phyloP scores from a whole-genome alignment of 352 stramenopile genomes.

The Globisporangium iwayamae region DNA sequence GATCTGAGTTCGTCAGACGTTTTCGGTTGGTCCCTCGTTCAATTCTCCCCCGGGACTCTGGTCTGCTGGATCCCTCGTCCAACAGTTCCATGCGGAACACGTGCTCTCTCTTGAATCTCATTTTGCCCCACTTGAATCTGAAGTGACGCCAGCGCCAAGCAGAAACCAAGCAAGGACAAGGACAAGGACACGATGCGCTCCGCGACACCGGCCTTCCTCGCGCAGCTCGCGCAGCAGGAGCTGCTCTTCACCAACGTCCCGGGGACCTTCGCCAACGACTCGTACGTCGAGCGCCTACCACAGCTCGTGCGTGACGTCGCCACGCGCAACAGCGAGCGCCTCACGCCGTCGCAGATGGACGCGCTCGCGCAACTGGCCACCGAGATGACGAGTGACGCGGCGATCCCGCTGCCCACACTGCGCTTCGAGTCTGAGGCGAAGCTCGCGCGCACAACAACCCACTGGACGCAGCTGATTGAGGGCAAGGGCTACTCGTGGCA shows the following conservation, averaged over 20 bases:
- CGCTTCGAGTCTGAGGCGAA: constrained; percentile 25
- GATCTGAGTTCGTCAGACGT: no score
- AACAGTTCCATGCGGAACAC: no score
- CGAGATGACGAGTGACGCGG: constrained; percentile 38
- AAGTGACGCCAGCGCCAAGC: constrained; percentile 1
- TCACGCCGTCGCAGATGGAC: constrained; percentile 30
- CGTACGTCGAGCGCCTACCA: constrained; percentile 51
- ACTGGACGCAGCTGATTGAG: constrained; percentile 44
- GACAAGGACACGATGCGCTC: neutral
- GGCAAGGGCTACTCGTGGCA: constrained; percentile 62
- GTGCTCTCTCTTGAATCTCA: no score
- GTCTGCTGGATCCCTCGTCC: no score
- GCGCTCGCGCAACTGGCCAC: constrained; percentile 39
- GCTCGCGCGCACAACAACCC: constrained; percentile 31
- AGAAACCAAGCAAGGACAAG: neutral
- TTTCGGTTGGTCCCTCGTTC: no score
- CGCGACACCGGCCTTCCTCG: constrained; percentile 41
- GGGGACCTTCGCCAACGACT: constrained; percentile 62
- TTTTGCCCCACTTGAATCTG: neutral
- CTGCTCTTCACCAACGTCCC: constrained; percentile 45
- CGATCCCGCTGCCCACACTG: constrained; percentile 40
- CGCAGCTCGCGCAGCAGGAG: constrained; percentile 49
- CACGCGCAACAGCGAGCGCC: constrained; percentile 34
- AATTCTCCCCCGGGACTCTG: no score
- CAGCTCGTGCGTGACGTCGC: constrained; percentile 58